Conservation (phyloP, 1,139 yeast species). For the Sugiyamaella xylanicola region DNA sequence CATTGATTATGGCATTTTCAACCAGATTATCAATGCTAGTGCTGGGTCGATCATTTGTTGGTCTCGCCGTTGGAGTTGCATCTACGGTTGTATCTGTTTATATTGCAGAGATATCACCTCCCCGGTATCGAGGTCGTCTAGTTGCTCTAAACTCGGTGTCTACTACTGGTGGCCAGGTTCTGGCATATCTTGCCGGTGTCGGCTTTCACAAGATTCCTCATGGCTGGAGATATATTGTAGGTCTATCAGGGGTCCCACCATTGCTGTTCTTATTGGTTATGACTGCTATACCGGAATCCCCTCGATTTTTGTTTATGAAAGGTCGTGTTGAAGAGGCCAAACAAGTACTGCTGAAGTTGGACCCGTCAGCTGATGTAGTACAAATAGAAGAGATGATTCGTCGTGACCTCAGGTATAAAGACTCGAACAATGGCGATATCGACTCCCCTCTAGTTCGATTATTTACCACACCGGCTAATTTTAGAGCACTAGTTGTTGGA, state of each 20-base stretch:
- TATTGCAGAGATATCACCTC: constrained; percentile 49
- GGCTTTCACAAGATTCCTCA: constrained; percentile 30
- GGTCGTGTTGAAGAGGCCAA: constrained; percentile 48
- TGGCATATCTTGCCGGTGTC: constrained; percentile 47
- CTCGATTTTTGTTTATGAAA: constrained; percentile 53
- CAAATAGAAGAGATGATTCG: constrained; percentile 35
- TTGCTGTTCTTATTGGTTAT: constrained; percentile 42
- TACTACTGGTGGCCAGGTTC: constrained; percentile 51
- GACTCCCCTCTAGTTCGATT: constrained; percentile 16
- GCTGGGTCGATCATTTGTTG: constrained; percentile 46
- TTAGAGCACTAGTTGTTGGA: constrained; percentile 64
- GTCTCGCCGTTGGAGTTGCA: constrained; percentile 49
- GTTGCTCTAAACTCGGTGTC: constrained; percentile 48
- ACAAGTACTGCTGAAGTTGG: constrained; percentile 41
- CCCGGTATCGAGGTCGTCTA: constrained; percentile 45
- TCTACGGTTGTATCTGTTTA: constrained; percentile 50
- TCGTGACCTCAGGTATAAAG: constrained; percentile 1
- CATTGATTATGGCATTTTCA: constrained; percentile 45
- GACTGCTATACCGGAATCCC: constrained; percentile 60
- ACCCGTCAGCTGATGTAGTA: constrained; percentile 45
- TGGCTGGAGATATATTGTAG: constrained; percentile 50
- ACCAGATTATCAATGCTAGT: constrained; percentile 37
- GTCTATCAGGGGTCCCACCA: constrained; percentile 48
- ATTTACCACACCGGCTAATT: constrained; percentile 24
- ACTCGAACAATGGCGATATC: constrained; percentile 4